Conservation (phyloP, 2,329 filamentous ascomycete species). For the Mycosphaerella sp. region DNA sequence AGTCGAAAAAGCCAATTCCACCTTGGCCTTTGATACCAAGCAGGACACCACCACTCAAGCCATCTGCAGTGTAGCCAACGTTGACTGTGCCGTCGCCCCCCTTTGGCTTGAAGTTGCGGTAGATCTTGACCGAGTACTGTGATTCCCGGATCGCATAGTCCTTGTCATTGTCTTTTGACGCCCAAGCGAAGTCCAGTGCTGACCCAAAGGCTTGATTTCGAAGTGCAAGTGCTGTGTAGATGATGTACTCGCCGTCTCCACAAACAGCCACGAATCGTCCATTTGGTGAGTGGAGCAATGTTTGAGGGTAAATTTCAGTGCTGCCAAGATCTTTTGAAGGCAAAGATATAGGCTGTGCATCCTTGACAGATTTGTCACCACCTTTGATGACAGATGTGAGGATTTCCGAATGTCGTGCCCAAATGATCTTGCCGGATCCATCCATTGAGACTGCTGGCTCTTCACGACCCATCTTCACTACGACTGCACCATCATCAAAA, state of each 20-base stretch:
- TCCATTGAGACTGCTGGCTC: slow-evolving; percentile 99
- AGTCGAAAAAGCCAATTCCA: slow-evolving; percentile 93
- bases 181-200: slow-evolving; percentile 95
- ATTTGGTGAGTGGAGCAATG: slow-evolving; percentile 91
- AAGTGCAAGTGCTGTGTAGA: slow-evolving; percentile 94
- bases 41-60: slow-evolving; percentile 78
- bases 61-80: slow-evolving; percentile 91
- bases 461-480: slow-evolving; percentile 95
- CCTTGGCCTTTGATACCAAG: slow-evolving; percentile 93
- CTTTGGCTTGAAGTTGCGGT: slow-evolving; percentile 96
- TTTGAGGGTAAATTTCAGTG: slow-evolving; percentile 95
- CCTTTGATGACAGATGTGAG: slow-evolving; percentile 93
- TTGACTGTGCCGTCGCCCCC: slow-evolving; percentile 65
- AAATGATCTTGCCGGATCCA: slow-evolving; percentile 87
- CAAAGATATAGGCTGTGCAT: slow-evolving; percentile 77
- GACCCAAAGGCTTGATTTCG: slow-evolving; percentile 97
- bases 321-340: slow-evolving; percentile 92
- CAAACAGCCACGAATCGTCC: slow-evolving; percentile 84
- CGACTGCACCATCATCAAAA: slow-evolving; percentile 95
- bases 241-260: slow-evolving; percentile 97
- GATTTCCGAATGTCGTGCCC: slow-evolving; percentile 92
- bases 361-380: slow-evolving; percentile 75
- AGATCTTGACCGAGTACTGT: slow-evolving; percentile 87
- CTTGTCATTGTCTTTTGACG: slow-evolving; percentile 93
- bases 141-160: slow-evolving; percentile 98